Percentiles rank a stretch among this genome's conserved stretches.
Conservation (phyloP, 345 rosid genomes). For the Arabis alpina region DNA sequence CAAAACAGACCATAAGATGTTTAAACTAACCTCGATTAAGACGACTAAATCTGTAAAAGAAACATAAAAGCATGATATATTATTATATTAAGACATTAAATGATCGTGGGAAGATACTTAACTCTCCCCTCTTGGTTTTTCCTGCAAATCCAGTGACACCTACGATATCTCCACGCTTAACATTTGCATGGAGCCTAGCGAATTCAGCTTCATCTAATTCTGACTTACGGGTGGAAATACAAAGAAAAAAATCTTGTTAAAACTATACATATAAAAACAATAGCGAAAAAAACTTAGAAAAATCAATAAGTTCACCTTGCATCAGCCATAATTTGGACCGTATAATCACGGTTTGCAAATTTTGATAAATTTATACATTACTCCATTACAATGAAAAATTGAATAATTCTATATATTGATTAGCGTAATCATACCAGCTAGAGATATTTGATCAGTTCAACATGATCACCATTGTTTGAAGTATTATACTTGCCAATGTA, state of each 20-base stretch:
- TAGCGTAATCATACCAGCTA: constrained; percentile 56
- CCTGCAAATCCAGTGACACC: constrained; percentile 87
- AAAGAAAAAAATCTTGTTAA: neutral
- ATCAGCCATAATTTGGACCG: constrained; percentile 89
- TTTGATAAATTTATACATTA: no score
- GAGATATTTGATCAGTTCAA: constrained; percentile 56
- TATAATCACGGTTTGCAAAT: constrained; percentile 46
- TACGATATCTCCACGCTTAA: constrained; percentile 86
- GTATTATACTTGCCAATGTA: no score
- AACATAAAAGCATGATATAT: no score
- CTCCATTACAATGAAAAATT: no score
- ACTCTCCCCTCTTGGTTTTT: constrained; percentile 80
- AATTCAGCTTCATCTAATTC: constrained; percentile 67
- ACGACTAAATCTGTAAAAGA: no score
- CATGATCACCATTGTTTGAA: constrained; percentile 53
- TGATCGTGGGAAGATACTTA: constrained; percentile 69
- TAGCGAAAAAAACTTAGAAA: neutral
- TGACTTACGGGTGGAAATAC: constrained; percentile 56
- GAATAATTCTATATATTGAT: neutral
- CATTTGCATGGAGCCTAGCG: constrained; percentile 57
- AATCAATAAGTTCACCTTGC: constrained; percentile 55
- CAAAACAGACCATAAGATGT: no score
- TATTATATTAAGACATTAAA: constrained; percentile 56
- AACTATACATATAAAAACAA: neutral
- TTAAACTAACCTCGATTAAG: no score